Base-by-base conservation (phyloP, 371 early-diverging fungal species). In the Fennellomyces sp. region DNA sequence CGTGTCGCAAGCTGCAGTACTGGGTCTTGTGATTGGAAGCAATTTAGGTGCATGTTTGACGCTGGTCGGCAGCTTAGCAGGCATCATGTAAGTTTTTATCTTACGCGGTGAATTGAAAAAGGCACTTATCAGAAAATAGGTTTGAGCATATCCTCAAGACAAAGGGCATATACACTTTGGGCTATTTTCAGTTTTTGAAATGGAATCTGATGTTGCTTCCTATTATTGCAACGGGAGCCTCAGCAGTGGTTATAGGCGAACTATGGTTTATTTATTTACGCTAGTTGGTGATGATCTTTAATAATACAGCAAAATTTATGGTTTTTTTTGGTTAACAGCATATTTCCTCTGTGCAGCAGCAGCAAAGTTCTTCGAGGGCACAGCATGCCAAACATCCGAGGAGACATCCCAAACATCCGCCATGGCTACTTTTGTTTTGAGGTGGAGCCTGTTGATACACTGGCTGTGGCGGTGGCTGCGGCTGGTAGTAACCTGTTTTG, bases 21-120 rank as follows among this genome's bases (percentile, higher is more conserved):
- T 88, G 68, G 91, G 86, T 0, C 66, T 92, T 23, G 80, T 92
- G n/a, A 81, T 90, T 1, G 93, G 91, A 3, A 84, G 85, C 62
- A 93, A 94, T 61, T 54, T 94, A 38, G 94, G 94, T 2, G 94
- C 93, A 12, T 88, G 89, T 52, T 65, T 92, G 31, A 86, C 90
- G 3, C 66, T 86, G 11, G 81, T 90, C 5, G 92, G 91, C 15
- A 86, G 88, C 41, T 65, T 94, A 60, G 93, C 94, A 2, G 94
- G 94, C 8, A 72, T 94, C 47, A 92, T 91, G 91, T 89, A 75
- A 72, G 71, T 42, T 11, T 17, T 5, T 23, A 25, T 4, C 0
- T 8, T 45, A 42, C 25, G 17, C 8, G 33, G 39, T 52, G n/a
- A 27, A n/a, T 29, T 45, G 23, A 21, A 30, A 41, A 35, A n/a